Conservation (phyloP, 495 filamentous ascomycete species). For the Neurospora sp. region DNA sequence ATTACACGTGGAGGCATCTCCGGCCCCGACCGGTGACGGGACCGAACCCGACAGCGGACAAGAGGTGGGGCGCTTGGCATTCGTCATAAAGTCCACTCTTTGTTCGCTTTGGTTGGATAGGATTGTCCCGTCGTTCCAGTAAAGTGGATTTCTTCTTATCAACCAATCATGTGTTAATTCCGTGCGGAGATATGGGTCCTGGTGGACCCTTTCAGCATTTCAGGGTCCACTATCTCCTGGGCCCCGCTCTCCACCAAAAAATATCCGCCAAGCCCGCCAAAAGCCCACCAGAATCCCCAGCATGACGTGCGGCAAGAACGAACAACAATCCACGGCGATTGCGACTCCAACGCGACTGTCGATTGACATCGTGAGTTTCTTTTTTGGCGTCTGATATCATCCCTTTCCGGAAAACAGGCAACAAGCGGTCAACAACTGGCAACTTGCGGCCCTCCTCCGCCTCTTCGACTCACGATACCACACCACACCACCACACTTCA, state of each 20-base stretch:
- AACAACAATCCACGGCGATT: neutral
- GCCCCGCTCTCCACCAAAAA: neutral
- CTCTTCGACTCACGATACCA: neutral
- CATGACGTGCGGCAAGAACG: neutral
- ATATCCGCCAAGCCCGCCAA: neutral
- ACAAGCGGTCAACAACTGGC: neutral
- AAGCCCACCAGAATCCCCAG: neutral
- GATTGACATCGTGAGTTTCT: neutral
- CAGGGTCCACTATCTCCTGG: neutral
- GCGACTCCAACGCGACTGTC: neutral
- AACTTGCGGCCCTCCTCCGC: neutral
- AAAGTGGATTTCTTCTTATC: neutral
- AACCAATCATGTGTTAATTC: neutral
- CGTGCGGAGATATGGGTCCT: neutral
- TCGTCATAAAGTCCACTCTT: neutral
- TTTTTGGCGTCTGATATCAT: neutral
- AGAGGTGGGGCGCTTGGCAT: neutral
- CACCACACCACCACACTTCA: neutral
- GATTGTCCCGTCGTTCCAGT: neutral
- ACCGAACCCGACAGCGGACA: neutral
- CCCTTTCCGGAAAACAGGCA: neutral
- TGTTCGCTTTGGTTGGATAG: neutral
- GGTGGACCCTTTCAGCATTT: neutral
- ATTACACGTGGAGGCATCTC: neutral
- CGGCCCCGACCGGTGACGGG: neutral